Conservation (phyloP, 2,329 filamentous ascomycete species). For the Calonectria naviculata region DNA sequence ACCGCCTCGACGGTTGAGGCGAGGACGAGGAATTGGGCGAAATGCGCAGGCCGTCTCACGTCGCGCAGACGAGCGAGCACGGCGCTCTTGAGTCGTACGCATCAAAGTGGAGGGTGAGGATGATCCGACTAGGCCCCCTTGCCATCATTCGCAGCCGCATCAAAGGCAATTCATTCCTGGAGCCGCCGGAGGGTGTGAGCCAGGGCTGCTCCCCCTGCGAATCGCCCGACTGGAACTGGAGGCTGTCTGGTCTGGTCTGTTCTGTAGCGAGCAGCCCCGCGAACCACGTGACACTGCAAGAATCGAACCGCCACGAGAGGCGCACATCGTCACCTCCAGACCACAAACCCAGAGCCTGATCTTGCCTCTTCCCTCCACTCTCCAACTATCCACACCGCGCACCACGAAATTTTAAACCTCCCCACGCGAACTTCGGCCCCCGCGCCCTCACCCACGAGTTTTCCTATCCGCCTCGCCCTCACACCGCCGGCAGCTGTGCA, state of each 20-base stretch:
- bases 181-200: background rate
- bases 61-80: background rate
- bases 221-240: slow-evolving; percentile 10
- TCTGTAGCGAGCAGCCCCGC: slow-evolving; percentile 40
- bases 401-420: slow-evolving; percentile 24
- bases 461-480: slow-evolving; percentile 3
- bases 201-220: background rate
- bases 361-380: slow-evolving; percentile 32
- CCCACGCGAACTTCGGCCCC: slow-evolving; percentile 12
- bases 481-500: slow-evolving; percentile 11
- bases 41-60: background rate
- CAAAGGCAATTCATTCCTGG: slow-evolving; percentile 14
- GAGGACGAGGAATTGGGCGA: background rate
- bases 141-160: slow-evolving; percentile 6
- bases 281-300: slow-evolving; percentile 46
- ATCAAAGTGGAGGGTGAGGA: background rate
- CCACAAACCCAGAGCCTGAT: slow-evolving; percentile 40
- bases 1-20: background rate
- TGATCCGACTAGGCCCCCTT: slow-evolving; percentile 8
- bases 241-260: too few relatives aligned
- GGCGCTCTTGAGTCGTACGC: background rate
- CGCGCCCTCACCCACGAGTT: slow-evolving; percentile 29
- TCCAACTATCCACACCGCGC: slow-evolving; percentile 29
- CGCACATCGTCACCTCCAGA: slow-evolving; percentile 45
- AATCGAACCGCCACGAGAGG: slow-evolving; percentile 37